These are phyloP conservation scores for Ephemerocybe angulata DNA, from an alignment of 768 basidiomycete species.

Conservation along the genomic window DNA sequence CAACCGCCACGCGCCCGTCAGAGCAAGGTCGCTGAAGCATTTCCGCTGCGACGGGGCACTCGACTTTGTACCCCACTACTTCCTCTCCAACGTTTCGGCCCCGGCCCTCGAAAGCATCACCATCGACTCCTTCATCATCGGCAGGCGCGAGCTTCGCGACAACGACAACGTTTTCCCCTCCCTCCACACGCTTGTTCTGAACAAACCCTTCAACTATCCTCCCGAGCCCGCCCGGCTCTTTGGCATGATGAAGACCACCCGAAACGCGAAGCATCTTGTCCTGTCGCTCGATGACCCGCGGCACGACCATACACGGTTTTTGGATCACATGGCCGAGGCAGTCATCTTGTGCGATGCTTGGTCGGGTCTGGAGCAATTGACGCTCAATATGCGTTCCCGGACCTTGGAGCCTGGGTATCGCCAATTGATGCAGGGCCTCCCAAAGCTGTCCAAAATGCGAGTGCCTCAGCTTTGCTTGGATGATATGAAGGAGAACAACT, in stretches of 20 bases:
- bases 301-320: too few species aligned
- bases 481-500: background rate
- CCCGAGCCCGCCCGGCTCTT: too few species aligned
- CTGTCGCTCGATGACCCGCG: background rate
- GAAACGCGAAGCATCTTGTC: background rate
- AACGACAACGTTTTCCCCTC: background rate
- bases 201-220: background rate
- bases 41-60: conserved; percentile 11
- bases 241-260: background rate
- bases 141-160: background rate
- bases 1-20: background rate
- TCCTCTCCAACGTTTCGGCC: conserved; percentile 12
- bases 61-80: background rate
- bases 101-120: conserved; percentile 19
- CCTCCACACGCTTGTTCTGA: background rate
- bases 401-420: background rate
- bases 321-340: background rate
- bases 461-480: background rate
- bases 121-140: background rate
- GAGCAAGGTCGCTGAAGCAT: conserved; percentile 14
- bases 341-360: background rate
- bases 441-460: background rate
- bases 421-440: background rate
- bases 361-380: background rate
- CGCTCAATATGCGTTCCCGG: background rate